Evolutionary conservation across 73 alveolate species (phyloP).

Genomic region (Symbiodinium natans): DNA sequence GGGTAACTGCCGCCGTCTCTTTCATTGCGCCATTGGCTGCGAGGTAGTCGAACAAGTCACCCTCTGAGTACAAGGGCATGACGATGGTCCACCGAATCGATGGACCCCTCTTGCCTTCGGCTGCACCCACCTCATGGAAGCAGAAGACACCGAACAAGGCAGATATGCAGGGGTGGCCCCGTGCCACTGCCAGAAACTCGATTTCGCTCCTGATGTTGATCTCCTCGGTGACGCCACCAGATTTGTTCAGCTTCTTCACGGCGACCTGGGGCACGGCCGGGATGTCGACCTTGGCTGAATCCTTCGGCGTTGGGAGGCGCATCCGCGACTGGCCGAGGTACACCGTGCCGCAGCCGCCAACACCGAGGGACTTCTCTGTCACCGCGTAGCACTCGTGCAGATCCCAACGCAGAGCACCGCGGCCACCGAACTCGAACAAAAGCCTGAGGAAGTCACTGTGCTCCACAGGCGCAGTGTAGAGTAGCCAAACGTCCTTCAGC

Average conservation of each 20-base stretch:
- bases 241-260: slow-evolving; percentile 68
- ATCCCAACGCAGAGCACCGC: slow-evolving; percentile 88
- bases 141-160: slow-evolving; percentile 83
- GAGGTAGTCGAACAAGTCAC: slow-evolving; percentile 66
- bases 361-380: slow-evolving; percentile 63
- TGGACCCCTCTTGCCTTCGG: background rate
- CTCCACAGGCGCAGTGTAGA: slow-evolving; percentile 11
- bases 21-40: slow-evolving; percentile 90
- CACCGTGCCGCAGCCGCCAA: slow-evolving; percentile 88
- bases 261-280: slow-evolving; percentile 87
- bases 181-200: slow-evolving; percentile 59
- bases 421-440: slow-evolving; percentile 59
- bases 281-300: slow-evolving; percentile 6
- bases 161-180: slow-evolving; percentile 78
- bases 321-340: slow-evolving; percentile 75
- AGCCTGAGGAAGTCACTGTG: slow-evolving; percentile 60
- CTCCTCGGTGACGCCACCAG: slow-evolving; percentile 46
- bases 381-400: slow-evolving; percentile 33
- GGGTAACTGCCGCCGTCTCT: slow-evolving; percentile 66
- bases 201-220: background rate
- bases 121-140: background rate
- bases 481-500: slow-evolving; percentile 19
- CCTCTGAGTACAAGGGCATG: slow-evolving; percentile 24
- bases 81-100: slow-evolving; percentile 6
- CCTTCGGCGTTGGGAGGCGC: slow-evolving; percentile 56